Evolutionary conservation across 176 grass and related monocot species (phyloP).

Genomic region (Poa annua): DNA sequence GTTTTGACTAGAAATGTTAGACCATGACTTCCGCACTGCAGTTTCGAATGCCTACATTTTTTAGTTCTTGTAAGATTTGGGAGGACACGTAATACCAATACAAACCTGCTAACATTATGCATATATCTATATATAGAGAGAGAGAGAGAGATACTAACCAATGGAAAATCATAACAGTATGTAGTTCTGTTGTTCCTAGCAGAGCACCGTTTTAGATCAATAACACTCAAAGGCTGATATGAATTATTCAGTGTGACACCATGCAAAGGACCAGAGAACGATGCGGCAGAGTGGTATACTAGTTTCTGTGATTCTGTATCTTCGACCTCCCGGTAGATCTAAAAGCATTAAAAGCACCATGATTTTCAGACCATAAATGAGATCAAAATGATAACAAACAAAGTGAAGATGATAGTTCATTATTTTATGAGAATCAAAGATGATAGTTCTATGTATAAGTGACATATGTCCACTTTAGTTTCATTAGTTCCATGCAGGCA

Average conservation of each 20-base stretch:
- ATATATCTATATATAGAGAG: background rate
- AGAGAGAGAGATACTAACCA: constrained; percentile 59
- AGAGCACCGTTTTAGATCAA: constrained; percentile 80
- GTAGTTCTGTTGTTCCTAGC: constrained; percentile 93
- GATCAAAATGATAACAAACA: background rate
- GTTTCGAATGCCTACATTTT: constrained; percentile 92
- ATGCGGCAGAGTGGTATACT: constrained; percentile 67
- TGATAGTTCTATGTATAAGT: constrained; percentile 1
- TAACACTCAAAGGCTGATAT: constrained; percentile 72
- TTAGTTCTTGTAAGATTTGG: constrained; percentile 25
- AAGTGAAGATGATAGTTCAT: background rate
- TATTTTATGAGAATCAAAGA: background rate
- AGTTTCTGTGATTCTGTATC: constrained; percentile 67
- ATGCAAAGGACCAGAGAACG: constrained; percentile 63
- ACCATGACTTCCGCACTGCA: constrained; percentile 70
- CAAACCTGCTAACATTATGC: background rate
- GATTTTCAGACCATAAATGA: constrained; percentile 37
- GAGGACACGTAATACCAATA: background rate
- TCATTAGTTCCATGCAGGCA: background rate
- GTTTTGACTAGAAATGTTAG: constrained; percentile 35
- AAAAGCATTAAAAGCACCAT: constrained; percentile 36
- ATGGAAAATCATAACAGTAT: constrained; percentile 97
- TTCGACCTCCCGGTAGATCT: constrained; percentile 89
- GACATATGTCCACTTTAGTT: background rate
- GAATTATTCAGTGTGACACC: constrained; percentile 64